A percentile compares a stretch with the other conserved stretches of the same genome.
phyloP scores from a whole-genome alignment of 768 basidiomycete species.

The Hygrocybe coccinea region DNA sequence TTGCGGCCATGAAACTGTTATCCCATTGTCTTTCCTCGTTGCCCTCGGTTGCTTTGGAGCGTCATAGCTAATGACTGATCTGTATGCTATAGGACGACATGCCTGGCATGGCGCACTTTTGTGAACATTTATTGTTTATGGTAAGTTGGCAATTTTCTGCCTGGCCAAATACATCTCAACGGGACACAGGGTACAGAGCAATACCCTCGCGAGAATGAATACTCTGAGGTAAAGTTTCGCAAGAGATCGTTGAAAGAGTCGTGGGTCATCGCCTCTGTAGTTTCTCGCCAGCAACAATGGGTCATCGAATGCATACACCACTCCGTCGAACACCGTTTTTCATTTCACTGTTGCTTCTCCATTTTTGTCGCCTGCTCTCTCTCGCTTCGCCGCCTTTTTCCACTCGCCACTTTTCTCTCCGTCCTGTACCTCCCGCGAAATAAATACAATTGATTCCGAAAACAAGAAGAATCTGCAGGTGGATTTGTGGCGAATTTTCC shows the following conservation, averaged over 20 bases:
- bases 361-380: constrained; percentile 62
- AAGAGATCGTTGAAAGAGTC: background rate
- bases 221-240: constrained; percentile 58
- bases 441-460: constrained; percentile 95
- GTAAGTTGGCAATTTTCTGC: constrained; percentile 38
- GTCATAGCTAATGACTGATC: background rate
- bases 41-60: too few relatives aligned
- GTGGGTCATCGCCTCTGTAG: constrained; percentile 18
- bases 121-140: constrained; percentile 96
- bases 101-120: constrained; percentile 82
- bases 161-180: background rate
- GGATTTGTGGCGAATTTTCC: constrained; percentile 90
- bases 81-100: constrained; percentile 54
- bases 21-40: constrained; percentile 26
- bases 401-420: constrained; percentile 83
- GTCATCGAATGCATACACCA: constrained; percentile 86
- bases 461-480: constrained; percentile 93
- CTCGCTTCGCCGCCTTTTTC: constrained; percentile 83
- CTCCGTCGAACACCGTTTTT: constrained; percentile 88
- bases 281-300: constrained; percentile 81
- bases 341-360: constrained; percentile 66
- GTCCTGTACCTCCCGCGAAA: constrained; percentile 81
- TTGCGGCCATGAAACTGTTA: constrained; percentile 59
- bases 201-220: constrained; percentile 92
- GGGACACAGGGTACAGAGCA: constrained; percentile 63